Base-by-base conservation (phyloP, 495 filamentous ascomycete species). In the Penicillium silybi region DNA sequence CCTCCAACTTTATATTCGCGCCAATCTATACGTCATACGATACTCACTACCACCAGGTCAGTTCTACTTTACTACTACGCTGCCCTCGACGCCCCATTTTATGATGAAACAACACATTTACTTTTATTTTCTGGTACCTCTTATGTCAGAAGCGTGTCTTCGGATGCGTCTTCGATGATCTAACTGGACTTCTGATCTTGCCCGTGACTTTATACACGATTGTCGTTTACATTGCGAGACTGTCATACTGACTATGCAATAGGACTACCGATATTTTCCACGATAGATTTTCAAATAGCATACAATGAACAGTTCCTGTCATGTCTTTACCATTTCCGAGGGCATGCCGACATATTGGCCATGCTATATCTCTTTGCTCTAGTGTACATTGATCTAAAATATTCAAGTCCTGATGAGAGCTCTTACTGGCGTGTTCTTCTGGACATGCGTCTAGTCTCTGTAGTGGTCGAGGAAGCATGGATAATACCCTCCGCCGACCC, bases 41-140 rank as follows among this genome's bases (percentile, higher is more conserved):
- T 13, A 22, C 50, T 38, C 34, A 6, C 29, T 43, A 25, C 17
- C 25, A 56, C 50, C 52, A 63, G 70, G 68, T 73, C 56, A 66
- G 69, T 69, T 52, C 52, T 34, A 42, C n/a, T 15, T 41, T 11
- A 47, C 49, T 8, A 26, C 16, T 44, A 41, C 26, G 20, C 18
- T 27, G 4, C 48, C 26, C 41, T 25, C 22, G 34, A 32, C 23
- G 22, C 52, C 48, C 39, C 35, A 39, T 54, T 48, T 43, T 19
- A 67, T 72, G 69, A 79, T 81, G 78, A 81, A 69, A 59, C 62
- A 48, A 78, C 68, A 72, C 62, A 61, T 65, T 59, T 67, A 65
- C 63, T 57, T 49, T 68, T 63, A 32, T 72, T 80, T 81, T 82
- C 79, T 82, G 79, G 78, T 81, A 82, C 79, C 79, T 82, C 79